A percentile compares a stretch with the other conserved stretches of the same genome.
These are phyloP conservation scores for Circinella minor DNA, from an alignment of 371 early-diverging fungal species.

Conservation along the genomic window DNA sequence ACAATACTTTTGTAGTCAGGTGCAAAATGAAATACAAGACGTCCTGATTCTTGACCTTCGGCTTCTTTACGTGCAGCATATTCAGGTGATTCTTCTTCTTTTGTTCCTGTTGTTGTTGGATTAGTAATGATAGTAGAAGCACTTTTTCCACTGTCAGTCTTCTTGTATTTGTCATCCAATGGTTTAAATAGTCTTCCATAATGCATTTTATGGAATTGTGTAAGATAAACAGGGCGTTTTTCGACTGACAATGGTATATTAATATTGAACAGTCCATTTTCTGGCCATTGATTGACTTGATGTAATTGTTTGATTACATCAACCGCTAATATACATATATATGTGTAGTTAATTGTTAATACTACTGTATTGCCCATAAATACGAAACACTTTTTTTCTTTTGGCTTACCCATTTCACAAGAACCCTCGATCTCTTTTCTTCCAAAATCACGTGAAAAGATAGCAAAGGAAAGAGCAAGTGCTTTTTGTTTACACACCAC, in stretches of 20 bases:
- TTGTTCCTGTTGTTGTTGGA: too few species aligned
- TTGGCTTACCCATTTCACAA: constrained; percentile 36
- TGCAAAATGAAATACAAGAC: constrained; percentile 31
- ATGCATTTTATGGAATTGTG: constrained; percentile 29
- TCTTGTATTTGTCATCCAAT: background rate
- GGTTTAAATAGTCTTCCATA: constrained; percentile 41
- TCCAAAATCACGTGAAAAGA: constrained; percentile 31
- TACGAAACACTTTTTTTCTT: too few species aligned
- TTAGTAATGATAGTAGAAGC: background rate
- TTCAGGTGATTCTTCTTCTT: constrained; percentile 19
- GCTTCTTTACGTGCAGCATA: constrained; percentile 25
- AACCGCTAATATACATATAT: constrained; percentile 20
- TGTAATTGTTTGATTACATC: constrained; percentile 39
- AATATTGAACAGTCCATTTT: constrained; percentile 40
- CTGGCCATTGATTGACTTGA: constrained; percentile 37
- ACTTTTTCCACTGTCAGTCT: too few species aligned
- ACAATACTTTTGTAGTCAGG: constrained; percentile 35
- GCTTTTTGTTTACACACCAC: constrained; percentile 39
- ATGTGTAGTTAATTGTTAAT: background rate
- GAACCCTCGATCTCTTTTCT: constrained; percentile 29
- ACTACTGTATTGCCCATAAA: background rate
- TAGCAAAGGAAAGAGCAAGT: constrained; percentile 49
- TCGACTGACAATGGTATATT: constrained; percentile 45
- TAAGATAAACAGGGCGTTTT: constrained; percentile 42
- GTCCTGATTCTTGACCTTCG: constrained; percentile 18